Conservation (phyloP, 2,329 filamentous ascomycete species). For the Sporothrix protearum region DNA sequence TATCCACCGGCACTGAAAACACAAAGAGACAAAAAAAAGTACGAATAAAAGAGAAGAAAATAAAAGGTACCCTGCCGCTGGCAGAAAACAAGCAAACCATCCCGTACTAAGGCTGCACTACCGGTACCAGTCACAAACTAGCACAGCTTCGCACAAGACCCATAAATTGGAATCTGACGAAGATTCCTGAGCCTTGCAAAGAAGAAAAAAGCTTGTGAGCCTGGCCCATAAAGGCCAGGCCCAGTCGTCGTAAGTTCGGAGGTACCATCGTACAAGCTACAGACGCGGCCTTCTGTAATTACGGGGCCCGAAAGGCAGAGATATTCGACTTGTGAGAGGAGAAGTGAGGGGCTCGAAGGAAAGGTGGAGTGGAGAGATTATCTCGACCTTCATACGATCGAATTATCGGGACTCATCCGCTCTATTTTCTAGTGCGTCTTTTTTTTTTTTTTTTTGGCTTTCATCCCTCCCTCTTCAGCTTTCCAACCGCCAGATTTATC, state of each 20-base stretch:
- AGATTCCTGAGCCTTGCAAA: neutral
- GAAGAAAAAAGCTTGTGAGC: neutral
- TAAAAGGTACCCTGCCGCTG: neutral
- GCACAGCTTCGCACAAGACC: neutral
- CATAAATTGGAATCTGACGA: neutral
- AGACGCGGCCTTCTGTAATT: neutral
- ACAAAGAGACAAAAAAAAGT: neutral
- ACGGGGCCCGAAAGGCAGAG: neutral
- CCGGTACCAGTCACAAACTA: neutral
- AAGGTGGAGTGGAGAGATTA: neutral
- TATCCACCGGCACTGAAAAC: neutral
- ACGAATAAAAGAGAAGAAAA: too few species aligned
- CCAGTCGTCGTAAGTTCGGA: neutral
- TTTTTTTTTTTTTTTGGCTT: neutral
- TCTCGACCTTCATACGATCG: neutral
- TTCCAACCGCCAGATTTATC: neutral
- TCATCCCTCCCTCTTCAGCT: neutral
- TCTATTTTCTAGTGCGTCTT: constrained; percentile 14
- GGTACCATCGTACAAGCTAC: too few species aligned
- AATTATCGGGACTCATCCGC: neutral
- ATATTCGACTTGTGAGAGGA: neutral
- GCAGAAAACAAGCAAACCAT: neutral
- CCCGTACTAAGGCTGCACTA: neutral
- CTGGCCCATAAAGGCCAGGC: too few species aligned
- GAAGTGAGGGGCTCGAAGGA: neutral